A percentile compares a stretch with the other conserved stretches of the same genome.
phyloP scores from a whole-genome alignment of 768 basidiomycete species.

The Termitomyces sp. region DNA sequence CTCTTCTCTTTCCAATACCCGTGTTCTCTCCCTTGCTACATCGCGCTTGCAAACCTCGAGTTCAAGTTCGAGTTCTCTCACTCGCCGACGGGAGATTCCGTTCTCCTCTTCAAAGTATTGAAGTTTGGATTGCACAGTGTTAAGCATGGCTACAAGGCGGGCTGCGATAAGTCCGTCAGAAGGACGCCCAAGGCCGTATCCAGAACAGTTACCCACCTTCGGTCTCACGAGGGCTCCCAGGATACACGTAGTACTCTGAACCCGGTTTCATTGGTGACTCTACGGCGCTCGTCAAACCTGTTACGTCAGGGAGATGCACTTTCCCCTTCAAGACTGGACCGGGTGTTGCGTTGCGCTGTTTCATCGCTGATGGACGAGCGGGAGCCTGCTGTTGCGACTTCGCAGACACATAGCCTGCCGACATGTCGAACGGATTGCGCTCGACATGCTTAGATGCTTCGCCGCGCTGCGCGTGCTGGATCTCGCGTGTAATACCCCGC shows the following conservation, averaged over 20 bases:
- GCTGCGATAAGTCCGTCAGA: conserved; percentile 30
- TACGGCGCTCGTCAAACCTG: conserved; percentile 77
- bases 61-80: conserved; percentile 85
- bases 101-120: conserved; percentile 80
- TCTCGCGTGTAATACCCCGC: conserved; percentile 50
- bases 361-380: conserved; percentile 12
- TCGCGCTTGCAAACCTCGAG: conserved; percentile 83
- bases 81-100: conserved; percentile 71
- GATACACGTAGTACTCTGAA: conserved; percentile 48
- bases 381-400: conserved; percentile 23
- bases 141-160: conserved; percentile 59
- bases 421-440: conserved; percentile 36
- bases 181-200: neutral
- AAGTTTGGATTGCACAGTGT: conserved; percentile 62
- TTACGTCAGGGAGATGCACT: conserved; percentile 76
- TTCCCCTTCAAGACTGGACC: conserved; percentile 24
- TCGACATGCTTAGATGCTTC: conserved; percentile 12
- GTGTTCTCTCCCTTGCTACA: conserved; percentile 64
- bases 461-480: conserved; percentile 28
- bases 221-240: conserved; percentile 48
- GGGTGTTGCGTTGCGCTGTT: conserved; percentile 18
- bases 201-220: conserved; percentile 49
- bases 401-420: conserved; percentile 17
- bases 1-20: conserved; percentile 57
- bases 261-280: conserved; percentile 64